Evolutionary conservation across 2,329 filamentous ascomycete species (phyloP).

Genomic region (Lomentospora prolificans): DNA sequence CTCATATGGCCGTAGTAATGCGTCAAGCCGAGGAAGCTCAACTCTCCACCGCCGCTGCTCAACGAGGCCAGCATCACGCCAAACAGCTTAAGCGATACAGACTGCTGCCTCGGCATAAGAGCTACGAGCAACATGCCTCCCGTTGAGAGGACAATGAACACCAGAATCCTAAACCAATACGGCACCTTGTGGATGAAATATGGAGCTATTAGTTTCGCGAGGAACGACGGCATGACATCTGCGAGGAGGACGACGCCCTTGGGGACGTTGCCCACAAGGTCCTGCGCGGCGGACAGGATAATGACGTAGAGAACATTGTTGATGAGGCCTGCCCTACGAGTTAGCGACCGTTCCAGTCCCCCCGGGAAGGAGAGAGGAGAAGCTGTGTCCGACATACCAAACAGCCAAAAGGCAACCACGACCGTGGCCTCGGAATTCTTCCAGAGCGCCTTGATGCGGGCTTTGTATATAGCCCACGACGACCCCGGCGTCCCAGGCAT

Average conservation of each 20-base stretch:
- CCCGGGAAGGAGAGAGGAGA: neutral
- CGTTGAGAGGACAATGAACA: constrained; percentile 68
- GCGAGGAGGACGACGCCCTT: constrained; percentile 90
- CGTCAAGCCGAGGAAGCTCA: constrained; percentile 83
- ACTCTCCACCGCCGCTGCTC: constrained; percentile 76
- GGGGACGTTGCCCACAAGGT: constrained; percentile 85
- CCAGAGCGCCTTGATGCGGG: constrained; percentile 54
- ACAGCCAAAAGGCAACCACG: constrained; percentile 80
- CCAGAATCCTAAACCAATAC: constrained; percentile 63
- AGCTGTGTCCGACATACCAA: constrained; percentile 48
- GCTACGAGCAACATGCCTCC: constrained; percentile 84
- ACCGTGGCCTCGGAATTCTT: constrained; percentile 61
- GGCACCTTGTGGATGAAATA: constrained; percentile 89
- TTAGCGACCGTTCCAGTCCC: constrained; percentile 9
- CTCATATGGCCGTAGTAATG: constrained; percentile 87
- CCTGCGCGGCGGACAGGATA: constrained; percentile 88
- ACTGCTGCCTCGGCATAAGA: constrained; percentile 51
- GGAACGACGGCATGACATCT: constrained; percentile 82
- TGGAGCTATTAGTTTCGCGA: constrained; percentile 78
- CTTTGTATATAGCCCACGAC: constrained; percentile 65
- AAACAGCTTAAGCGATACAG: constrained; percentile 65
- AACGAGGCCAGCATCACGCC: constrained; percentile 81
- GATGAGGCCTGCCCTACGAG: constrained; percentile 37
- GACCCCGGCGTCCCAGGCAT: constrained; percentile 49
- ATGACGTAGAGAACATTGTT: constrained; percentile 98